These are phyloP conservation scores for Pholiota microspora DNA, from an alignment of 768 basidiomycete genomes.

Conservation along the genomic window DNA sequence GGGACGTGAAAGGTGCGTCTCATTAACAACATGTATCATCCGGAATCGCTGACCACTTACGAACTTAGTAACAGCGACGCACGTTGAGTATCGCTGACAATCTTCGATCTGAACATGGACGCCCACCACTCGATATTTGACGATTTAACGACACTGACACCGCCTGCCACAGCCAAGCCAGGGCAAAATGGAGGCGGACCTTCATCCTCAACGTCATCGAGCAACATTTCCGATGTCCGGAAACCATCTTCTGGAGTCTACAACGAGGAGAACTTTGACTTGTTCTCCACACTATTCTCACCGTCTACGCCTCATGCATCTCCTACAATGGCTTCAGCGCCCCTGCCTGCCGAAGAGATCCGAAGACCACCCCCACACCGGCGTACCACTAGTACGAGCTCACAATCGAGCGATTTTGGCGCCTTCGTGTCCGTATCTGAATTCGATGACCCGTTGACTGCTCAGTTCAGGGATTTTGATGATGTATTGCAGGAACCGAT, in stretches of 20 bases:
- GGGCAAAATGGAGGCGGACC: background rate
- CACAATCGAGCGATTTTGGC: slow-evolving; percentile 54
- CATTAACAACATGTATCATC: no score
- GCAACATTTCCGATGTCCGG: background rate
- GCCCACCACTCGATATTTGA: no score
- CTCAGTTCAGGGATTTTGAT: slow-evolving; percentile 11
- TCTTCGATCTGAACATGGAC: no score
- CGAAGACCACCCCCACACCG: slow-evolving; percentile 3
- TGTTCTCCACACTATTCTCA: slow-evolving; percentile 24
- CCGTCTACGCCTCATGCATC: slow-evolving; percentile 38
- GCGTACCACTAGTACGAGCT: slow-evolving; percentile 19
- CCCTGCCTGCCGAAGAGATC: slow-evolving; percentile 1
- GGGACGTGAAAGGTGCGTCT: no score
- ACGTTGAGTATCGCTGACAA: no score
- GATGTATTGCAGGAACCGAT: slow-evolving; percentile 4
- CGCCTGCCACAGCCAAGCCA: no score
- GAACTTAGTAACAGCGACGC: no score
- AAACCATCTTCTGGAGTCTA: background rate
- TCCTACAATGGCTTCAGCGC: slow-evolving; percentile 19
- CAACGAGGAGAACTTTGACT: background rate
- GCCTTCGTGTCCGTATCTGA: slow-evolving; percentile 58
- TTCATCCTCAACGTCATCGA: background rate
- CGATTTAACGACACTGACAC: no score
- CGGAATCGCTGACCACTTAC: no score
- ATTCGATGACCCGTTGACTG: slow-evolving; percentile 48